Base-by-base conservation (phyloP, 2,329 filamentous ascomycete genomes). In the Penicillium capsulatum region DNA sequence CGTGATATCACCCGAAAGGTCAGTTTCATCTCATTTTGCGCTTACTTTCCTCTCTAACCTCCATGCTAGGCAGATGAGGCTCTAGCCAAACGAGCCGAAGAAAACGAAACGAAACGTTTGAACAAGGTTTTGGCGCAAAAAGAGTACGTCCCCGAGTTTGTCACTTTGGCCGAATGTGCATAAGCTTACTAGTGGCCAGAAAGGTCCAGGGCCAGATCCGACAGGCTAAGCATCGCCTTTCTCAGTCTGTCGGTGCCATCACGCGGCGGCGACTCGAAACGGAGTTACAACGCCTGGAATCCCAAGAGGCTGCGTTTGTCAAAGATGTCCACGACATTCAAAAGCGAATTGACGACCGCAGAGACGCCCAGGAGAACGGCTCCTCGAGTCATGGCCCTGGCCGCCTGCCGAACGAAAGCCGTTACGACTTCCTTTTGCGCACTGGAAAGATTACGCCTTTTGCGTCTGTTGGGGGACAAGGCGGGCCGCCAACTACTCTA, bases 371-470 rank as follows among this genome's bases (percentile, higher is more conserved):
- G 22, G 68, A 70, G 31, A 69, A 68, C 8, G 64, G 66, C 3
- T 65, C 69, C 2, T 65, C 70, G 20, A 57, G 60, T 10, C 66
- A 70, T 36, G 67, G 71, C 17, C 55, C 65, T 3, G 70, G 67
- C 42, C 80, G 79, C 38, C 67, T 91, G 40, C 81, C 86, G 1
- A 86, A 86, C 44, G 92, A 97, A 68, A 88, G 79, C 16, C 81
- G 87, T 45, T 80, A 90, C 35, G 90, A 95, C 32, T 98, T 86
- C 60, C 76, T 98, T 32, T 92, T 98, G 34, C 81, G 92, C 17
- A 98, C 91, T 0, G 92, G 92, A 45, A 97, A 97, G 67, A 97
- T 98, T 52, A 98, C 92, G 0, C 92, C 92, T 0, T 98, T 98
- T 58, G 86, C 89, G 6, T 86, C 83, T 48, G 77, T 94, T 10